phyloP scores from a whole-genome alignment of 352 stramenopile species.

The Pythium biforme region DNA sequence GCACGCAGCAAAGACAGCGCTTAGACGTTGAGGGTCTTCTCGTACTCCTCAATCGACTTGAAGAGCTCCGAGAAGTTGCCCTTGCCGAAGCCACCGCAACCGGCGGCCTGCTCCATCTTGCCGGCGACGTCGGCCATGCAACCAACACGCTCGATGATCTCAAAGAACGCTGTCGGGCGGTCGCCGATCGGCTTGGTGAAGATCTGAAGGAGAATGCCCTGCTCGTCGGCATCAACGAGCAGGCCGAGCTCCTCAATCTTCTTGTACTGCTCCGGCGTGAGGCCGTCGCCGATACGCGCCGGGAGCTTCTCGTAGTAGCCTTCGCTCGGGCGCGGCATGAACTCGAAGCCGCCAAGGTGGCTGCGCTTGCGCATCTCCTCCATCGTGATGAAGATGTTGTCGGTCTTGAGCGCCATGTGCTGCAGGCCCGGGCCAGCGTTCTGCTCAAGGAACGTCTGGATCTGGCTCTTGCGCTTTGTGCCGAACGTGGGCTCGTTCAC shows the following conservation, averaged over 20 bases:
- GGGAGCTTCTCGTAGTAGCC: slow-evolving; percentile 92
- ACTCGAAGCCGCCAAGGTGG: slow-evolving; percentile 76
- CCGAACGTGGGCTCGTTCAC: slow-evolving; percentile 95
- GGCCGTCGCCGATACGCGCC: slow-evolving; percentile 64
- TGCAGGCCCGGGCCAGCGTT: slow-evolving; percentile 94
- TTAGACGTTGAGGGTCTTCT: slow-evolving; percentile 83
- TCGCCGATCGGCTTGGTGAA: slow-evolving; percentile 91
- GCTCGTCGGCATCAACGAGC: slow-evolving; percentile 94
- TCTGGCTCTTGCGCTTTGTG: slow-evolving; percentile 92
- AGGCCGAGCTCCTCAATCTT: slow-evolving; percentile 91
- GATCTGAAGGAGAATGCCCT: slow-evolving; percentile 92
- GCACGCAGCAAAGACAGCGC: background rate
- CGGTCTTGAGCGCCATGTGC: slow-evolving; percentile 96
- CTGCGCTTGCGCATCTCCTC: slow-evolving; percentile 78
- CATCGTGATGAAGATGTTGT: slow-evolving; percentile 95
- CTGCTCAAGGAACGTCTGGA: slow-evolving; percentile 96
- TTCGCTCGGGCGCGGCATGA: slow-evolving; percentile 81
- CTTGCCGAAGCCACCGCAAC: slow-evolving; percentile 89
- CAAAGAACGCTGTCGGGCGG: slow-evolving; percentile 87
- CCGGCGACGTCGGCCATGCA: slow-evolving; percentile 76
- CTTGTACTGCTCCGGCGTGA: slow-evolving; percentile 89
- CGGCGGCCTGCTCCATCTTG: slow-evolving; percentile 73
- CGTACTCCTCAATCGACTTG: slow-evolving; percentile 92
- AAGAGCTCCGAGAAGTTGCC: slow-evolving; percentile 93
- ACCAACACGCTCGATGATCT: slow-evolving; percentile 93